Evolutionary conservation across 2,329 filamentous ascomycete species (phyloP), one percentile per base, ranked within the genome.

Genomic region (Sarocladium brachiariae): DNA sequence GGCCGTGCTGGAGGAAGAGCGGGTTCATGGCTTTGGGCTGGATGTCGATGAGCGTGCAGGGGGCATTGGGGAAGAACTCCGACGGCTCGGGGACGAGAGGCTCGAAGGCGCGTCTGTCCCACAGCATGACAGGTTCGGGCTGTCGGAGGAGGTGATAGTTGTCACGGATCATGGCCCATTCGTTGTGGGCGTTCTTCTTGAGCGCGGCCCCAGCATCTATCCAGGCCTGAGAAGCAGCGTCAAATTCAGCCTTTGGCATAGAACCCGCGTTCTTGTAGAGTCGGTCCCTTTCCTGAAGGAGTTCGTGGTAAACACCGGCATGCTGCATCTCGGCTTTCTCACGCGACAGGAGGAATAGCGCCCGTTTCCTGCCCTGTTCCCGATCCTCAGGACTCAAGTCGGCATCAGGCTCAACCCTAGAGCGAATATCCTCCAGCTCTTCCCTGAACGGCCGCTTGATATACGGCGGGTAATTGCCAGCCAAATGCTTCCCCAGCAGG

Each of bases 21-120:
- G 69, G 71, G 57, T 74, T 71, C 53, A 75, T 66, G 2, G 71
- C 61, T 56, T 76, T 75, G 3, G 87, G 86, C 56, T 83, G 78
- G 52, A 89, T 70, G 62, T 90, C 86, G 14, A 90, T 63, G 3
- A 92, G 76, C 10, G 71, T 67, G 51, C 80, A 70, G 6, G 73
- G 68, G 8, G 73, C 65, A 21, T 75, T 70, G 1, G 88, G 89
- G 63, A 75, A 88, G 59, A 89, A 84, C 56, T 95, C 90, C 1
- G 75, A 60, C 0, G 65, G 49, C 4, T 70, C 53, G 2, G 80
- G 76, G 21, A 70, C 65, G 14, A 96, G 70, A 0, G 89, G 86
- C 59, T 95, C 88, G 59, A 80, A 82, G 2, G 72, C 68, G 14
- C 90, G 81, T 1, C 77, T 74, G 64, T 95, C 89, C 81, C 84